A percentile compares a stretch with the other conserved stretches of the same genome.
Evolutionary conservation across 805 yeast species (phyloP).

Genomic region (Pichia phayaonensis): DNA sequence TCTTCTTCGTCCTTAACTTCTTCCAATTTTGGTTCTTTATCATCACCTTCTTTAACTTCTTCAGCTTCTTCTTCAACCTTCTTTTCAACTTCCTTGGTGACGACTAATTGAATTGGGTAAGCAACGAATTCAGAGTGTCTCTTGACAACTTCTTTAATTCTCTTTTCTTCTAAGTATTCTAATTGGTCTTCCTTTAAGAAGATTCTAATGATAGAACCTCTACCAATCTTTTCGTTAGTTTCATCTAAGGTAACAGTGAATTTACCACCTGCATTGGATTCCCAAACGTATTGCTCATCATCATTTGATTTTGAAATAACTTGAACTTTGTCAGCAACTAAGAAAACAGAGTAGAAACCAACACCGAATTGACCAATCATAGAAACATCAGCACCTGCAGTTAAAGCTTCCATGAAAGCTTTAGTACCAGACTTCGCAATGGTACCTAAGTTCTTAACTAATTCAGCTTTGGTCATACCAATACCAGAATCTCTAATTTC

Average conservation of each 20-base stretch:
- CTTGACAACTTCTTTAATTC: constrained; percentile 98
- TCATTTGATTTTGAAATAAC: constrained; percentile 98
- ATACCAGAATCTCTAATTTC: constrained; percentile 99
- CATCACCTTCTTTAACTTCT: constrained; percentile 38
- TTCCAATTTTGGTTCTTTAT: constrained; percentile 41
- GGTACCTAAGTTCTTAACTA: constrained; percentile 98
- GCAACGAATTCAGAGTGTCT: constrained; percentile 99
- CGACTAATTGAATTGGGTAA: constrained; percentile 97
- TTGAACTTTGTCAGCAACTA: constrained; percentile 98
- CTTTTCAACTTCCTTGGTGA: constrained; percentile 98
- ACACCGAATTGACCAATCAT: constrained; percentile 99
- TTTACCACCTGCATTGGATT: constrained; percentile 99
- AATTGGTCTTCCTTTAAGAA: constrained; percentile 98
- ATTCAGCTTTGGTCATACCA: constrained; percentile 99
- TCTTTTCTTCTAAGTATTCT: constrained; percentile 98
- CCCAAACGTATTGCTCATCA: constrained; percentile 99
- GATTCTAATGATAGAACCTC: constrained; percentile 94
- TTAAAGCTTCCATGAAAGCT: constrained; percentile 98
- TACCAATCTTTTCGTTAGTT: constrained; percentile 73
- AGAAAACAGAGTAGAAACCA: constrained; percentile 98
- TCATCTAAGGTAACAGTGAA: constrained; percentile 93
- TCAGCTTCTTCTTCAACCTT: constrained; percentile 84
- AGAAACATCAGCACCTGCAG: constrained; percentile 99
- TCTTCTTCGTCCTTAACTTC: constrained; percentile 48
- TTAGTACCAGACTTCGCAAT: constrained; percentile 99